phyloP scores from a whole-genome alignment of 2,329 filamentous ascomycete genomes.

The Neofusicoccum laricinum region DNA sequence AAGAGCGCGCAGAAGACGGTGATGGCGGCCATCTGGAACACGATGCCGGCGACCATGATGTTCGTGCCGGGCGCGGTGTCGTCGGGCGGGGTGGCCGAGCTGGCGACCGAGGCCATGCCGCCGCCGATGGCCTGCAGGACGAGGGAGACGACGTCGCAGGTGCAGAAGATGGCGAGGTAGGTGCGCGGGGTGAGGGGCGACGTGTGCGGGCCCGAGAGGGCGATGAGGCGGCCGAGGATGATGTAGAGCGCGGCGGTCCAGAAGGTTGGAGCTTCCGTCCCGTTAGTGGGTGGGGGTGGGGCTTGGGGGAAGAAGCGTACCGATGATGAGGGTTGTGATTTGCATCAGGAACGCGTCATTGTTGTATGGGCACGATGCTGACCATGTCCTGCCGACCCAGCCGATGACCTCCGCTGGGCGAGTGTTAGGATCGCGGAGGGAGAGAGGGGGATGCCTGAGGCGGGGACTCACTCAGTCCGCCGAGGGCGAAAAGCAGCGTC shows the following conservation, averaged over 20 bases:
- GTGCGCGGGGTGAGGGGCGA: slow-evolving; percentile 29
- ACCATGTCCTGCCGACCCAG: slow-evolving; percentile 50
- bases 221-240: slow-evolving; percentile 53
- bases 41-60: slow-evolving; percentile 58
- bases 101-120: slow-evolving; percentile 54
- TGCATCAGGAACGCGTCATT: slow-evolving; percentile 50
- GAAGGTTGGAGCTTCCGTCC: slow-evolving; percentile 41
- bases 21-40: slow-evolving; percentile 55
- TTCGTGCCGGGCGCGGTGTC: slow-evolving; percentile 47
- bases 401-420: slow-evolving; percentile 43
- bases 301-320: slow-evolving; percentile 18
- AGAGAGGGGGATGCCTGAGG: neutral
- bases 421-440: neutral
- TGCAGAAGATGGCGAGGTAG: slow-evolving; percentile 58
- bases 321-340: slow-evolving; percentile 45
- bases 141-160: slow-evolving; percentile 57
- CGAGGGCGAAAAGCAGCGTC: slow-evolving; percentile 15
- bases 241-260: slow-evolving; percentile 53
- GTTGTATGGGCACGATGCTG: slow-evolving; percentile 50
- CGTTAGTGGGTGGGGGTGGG: neutral
- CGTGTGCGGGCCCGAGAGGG: slow-evolving; percentile 50
- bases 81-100: slow-evolving; percentile 37
- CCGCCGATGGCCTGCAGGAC: slow-evolving; percentile 58
- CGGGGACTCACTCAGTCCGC: slow-evolving; percentile 17
- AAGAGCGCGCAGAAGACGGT: slow-evolving; percentile 46